Base-by-base conservation (phyloP, 2,329 filamentous ascomycete species). In the Fusarium odoratissimum region DNA sequence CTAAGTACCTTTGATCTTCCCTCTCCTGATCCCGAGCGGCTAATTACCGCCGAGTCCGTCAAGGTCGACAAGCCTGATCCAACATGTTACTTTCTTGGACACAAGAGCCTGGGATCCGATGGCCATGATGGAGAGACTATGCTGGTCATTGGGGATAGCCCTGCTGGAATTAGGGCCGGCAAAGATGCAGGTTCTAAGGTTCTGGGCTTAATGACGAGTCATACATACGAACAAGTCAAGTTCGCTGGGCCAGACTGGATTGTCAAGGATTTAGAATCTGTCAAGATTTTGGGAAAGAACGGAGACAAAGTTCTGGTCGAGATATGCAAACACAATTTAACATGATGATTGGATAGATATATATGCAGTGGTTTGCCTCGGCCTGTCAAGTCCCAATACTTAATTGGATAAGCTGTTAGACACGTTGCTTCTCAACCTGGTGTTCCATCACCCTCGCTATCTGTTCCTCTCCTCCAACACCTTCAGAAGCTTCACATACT, bases 301-400 rank as follows among this genome's bases (percentile, higher is more conserved):
- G 6, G 3, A 4, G 10, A 7, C 3, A 19, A 14, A 23, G 8
- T 10, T 7, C 10, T 5, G 5, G 28, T 17, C 3, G 2, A 23
- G 46, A 10, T 17, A 9, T 13, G 0, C 2, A 33, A 10, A 10
- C 11, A 10, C 8, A 19, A 14, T 6, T 2, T 14, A 3, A 5
- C 5, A 23, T 8, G 0, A n/a, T 12, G 6, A 0, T n/a, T 3
- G 3, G 2, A 4, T n/a, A 6, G 3, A n/a, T 17, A 2, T 4
- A 17, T 6, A 8, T n/a, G 7, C 6, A 16, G 0, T 8, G n/a
- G 14, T 6, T 9, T n/a, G 6, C 10, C 3, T 12, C 2, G 6
- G 10, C 0, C 17, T 31, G 5, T 2, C 3, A 17, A 1, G 1
- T 6, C 1, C 0, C 3, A n/a, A 13, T 17, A 6, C 14, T 8